phyloP scores from a whole-genome alignment of 2,329 filamentous ascomycete genomes.

The Aspergillus costaricaensis region DNA sequence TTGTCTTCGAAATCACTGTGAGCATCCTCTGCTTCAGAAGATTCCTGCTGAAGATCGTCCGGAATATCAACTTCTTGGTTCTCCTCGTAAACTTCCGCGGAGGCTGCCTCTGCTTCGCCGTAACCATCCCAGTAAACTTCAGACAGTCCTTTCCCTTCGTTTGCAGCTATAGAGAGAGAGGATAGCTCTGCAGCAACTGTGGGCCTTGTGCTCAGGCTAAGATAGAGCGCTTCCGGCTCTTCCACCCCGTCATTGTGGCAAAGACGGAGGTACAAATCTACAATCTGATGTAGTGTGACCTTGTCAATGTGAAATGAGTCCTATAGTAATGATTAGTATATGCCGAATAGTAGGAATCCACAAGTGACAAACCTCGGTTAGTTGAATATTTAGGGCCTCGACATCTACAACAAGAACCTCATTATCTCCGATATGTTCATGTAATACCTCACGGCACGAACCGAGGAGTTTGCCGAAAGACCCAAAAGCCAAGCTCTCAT shows the following conservation, averaged over 20 bases:
- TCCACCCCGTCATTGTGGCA: constrained; percentile 60
- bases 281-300: constrained; percentile 58
- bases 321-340: constrained; percentile 41
- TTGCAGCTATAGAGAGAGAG: constrained; percentile 55
- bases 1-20: not conserved
- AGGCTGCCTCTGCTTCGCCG: constrained; percentile 47
- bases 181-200: constrained; percentile 57
- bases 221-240: constrained; percentile 58
- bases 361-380: constrained; percentile 57
- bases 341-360: constrained; percentile 6
- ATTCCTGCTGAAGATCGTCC: constrained; percentile 16
- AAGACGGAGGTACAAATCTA: constrained; percentile 61
- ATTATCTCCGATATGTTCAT: constrained; percentile 56
- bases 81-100: constrained; percentile 18
- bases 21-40: constrained; percentile 19
- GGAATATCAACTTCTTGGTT: constrained; percentile 18
- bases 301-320: constrained; percentile 52
- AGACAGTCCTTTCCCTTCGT: constrained; percentile 60
- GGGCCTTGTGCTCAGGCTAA: constrained; percentile 57
- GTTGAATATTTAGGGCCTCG: constrained; percentile 56
- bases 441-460: constrained; percentile 57
- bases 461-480: constrained; percentile 58
- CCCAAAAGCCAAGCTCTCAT: constrained; percentile 56
- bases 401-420: constrained; percentile 61
- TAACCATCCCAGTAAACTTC: constrained; percentile 51